Evolutionary conservation across 805 yeast species (phyloP).

Genomic region (Deakozyma indianensis): DNA sequence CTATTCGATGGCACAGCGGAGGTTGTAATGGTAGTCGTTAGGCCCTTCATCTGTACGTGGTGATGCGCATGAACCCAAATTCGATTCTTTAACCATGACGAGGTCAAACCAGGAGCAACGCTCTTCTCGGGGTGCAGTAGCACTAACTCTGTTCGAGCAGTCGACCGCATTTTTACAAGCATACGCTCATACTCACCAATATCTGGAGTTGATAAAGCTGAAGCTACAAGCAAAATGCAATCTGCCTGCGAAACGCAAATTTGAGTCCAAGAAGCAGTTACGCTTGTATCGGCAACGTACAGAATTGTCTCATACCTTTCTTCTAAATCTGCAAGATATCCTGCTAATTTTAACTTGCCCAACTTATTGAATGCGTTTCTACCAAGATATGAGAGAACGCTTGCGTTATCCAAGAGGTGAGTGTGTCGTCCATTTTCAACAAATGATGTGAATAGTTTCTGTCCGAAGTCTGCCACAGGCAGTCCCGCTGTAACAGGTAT

Average conservation of each 20-base stretch:
- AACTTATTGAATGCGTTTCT: conserved; percentile 85
- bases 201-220: conserved; percentile 57
- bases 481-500: conserved; percentile 66
- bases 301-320: conserved; percentile 79
- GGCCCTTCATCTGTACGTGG: conserved; percentile 55
- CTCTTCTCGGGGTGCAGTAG: conserved; percentile 69
- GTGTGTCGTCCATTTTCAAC: conserved; percentile 59
- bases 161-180: conserved; percentile 57
- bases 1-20: conserved; percentile 14
- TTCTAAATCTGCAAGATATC: conserved; percentile 82
- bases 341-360: conserved; percentile 72
- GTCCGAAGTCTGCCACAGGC: conserved; percentile 82
- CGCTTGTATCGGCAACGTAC: conserved; percentile 76
- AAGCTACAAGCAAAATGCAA: conserved; percentile 78
- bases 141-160: conserved; percentile 79
- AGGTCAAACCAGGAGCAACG: conserved; percentile 77
- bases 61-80: conserved; percentile 91
- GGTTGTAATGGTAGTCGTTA: conserved; percentile 10
- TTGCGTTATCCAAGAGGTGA: conserved; percentile 69
- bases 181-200: conserved; percentile 79
- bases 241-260: conserved; percentile 94
- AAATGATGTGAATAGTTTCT: conserved; percentile 54
- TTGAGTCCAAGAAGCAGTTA: conserved; percentile 76
- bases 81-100: conserved; percentile 69
- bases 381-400: conserved; percentile 69